Evolutionary conservation across 1,284 basidiomycete genomes (phyloP), one percentile per base, ranked within the genome.

Genomic region (Irpex rosettiformis): DNA sequence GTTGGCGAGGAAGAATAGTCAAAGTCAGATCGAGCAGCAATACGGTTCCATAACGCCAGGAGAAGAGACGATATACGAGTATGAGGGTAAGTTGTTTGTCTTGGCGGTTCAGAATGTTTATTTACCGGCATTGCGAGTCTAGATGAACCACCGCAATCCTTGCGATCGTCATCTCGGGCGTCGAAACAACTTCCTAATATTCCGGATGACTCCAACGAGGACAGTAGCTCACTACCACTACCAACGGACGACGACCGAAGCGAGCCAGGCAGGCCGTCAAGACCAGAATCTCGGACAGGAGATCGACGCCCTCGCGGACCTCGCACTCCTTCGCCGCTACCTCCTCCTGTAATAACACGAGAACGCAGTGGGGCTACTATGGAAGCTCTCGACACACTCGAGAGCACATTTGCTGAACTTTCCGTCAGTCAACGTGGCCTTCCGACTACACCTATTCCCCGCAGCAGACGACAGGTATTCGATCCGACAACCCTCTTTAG

Each of bases 1-100:
- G 62, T 75, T 94, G 52, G 93, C 93, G 4, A 78, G 90, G 61
- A 80, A 82, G 62, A 95, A 95, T 70, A 93, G 91, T 68, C 79
- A 86, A 70, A 89, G 82, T 69, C 91, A 93, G 64, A 78, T 82
- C 61, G 78, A 76, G 16, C 78, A 79, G 51, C 75, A 76, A 53
- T 61, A 76, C 33, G 65, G 66, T 52, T 51, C 78, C 57, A 65
- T 73, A 6, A 65, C 79, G 62, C 81, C 84, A n/a, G 69, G 69
- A 10, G 84, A 86, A 63, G 82, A 82, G 37, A 88, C 84, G 1
- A 89, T 90, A 60, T 90, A 88, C 64, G 89, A 91, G 22, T 58
- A 82, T 86, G 89, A 86, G 64, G 42, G 70, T 59, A 45, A 25
- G 47, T 55, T 37, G 33, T 52, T 37, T 55, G 42, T 13, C 5